phyloP scores from a whole-genome alignment of 371 early-diverging fungal genomes.

The Fennellomyces sp. region DNA sequence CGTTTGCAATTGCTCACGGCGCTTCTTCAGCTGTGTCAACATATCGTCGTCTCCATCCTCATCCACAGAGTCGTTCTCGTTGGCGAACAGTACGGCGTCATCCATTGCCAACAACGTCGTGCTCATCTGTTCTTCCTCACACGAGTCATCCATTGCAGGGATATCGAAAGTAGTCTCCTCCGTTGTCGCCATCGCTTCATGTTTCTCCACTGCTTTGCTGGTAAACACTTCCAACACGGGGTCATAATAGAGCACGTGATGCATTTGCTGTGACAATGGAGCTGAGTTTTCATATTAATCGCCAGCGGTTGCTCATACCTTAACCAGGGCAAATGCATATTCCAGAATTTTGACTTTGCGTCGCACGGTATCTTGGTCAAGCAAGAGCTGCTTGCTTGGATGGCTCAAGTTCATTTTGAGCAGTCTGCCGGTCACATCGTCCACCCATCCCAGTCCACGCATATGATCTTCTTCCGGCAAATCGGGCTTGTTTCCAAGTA shows the following conservation, averaged over 20 bases:
- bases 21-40: conserved; percentile 45
- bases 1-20: conserved; percentile 39
- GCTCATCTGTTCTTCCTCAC: background rate
- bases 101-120: conserved; percentile 39
- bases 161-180: background rate
- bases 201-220: conserved; percentile 15
- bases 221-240: conserved; percentile 40
- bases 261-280: conserved; percentile 32
- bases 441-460: conserved; percentile 53
- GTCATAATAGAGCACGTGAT: conserved; percentile 33
- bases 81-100: conserved; percentile 40
- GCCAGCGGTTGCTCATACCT: conserved; percentile 29
- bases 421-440: conserved; percentile 39
- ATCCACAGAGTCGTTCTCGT: conserved; percentile 28
- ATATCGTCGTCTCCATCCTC: conserved; percentile 46
- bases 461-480: conserved; percentile 47
- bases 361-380: background rate
- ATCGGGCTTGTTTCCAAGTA: conserved; percentile 28
- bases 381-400: background rate
- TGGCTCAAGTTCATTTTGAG: conserved; percentile 16
- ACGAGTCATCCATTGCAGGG: background rate
- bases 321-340: conserved; percentile 48
- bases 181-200: background rate
- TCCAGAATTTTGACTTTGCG: conserved; percentile 41
- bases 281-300: too few relatives aligned